These are phyloP conservation scores for Sphagnum tenellum DNA, from an alignment of 225 moss, liverwort and hornwort species.

Conservation along the genomic window DNA sequence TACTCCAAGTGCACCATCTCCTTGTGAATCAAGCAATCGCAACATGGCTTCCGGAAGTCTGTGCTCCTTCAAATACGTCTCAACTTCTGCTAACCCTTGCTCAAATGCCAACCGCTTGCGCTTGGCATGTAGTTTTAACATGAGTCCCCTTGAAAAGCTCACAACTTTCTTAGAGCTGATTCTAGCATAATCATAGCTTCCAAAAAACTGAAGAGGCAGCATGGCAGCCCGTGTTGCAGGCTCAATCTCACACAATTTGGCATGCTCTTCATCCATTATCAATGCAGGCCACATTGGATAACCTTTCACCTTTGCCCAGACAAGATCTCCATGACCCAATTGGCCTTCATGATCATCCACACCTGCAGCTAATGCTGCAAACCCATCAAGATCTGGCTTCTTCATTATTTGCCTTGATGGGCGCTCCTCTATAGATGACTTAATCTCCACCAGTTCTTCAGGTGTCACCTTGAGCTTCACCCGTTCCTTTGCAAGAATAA, in stretches of 20 bases:
- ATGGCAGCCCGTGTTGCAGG: constrained; percentile 61
- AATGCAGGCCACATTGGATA: constrained; percentile 98
- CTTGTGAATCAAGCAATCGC: constrained; percentile 56
- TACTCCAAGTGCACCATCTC: constrained; percentile 38
- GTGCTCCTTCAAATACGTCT: constrained; percentile 84
- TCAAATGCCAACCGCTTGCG: constrained; percentile 81
- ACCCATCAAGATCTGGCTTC: constrained; percentile 45
- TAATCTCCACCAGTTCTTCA: constrained; percentile 77
- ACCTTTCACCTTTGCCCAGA: constrained; percentile 99
- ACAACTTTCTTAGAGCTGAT: constrained; percentile 61
- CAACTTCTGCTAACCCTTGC: constrained; percentile 89
- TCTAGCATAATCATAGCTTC: constrained; percentile 90
- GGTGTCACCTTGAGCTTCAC: constrained; percentile 83
- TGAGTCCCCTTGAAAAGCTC: constrained; percentile 68
- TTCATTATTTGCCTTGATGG: constrained; percentile 5
- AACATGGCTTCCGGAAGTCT: constrained; percentile 89
- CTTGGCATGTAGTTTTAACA: constrained; percentile 75
- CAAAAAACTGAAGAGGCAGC: constrained; percentile 91
- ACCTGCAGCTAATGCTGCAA: constrained; percentile 40
- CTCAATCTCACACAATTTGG: constrained; percentile 68
- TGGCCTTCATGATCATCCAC: constrained; percentile 52
- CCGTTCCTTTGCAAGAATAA: constrained; percentile 69
- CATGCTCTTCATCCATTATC: constrained; percentile 95
- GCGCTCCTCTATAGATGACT: constrained; percentile 62
- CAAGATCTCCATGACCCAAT: constrained; percentile 78